phyloP scores from a whole-genome alignment of 2,329 filamentous ascomycete genomes.

The Fusarium miscanthi region DNA sequence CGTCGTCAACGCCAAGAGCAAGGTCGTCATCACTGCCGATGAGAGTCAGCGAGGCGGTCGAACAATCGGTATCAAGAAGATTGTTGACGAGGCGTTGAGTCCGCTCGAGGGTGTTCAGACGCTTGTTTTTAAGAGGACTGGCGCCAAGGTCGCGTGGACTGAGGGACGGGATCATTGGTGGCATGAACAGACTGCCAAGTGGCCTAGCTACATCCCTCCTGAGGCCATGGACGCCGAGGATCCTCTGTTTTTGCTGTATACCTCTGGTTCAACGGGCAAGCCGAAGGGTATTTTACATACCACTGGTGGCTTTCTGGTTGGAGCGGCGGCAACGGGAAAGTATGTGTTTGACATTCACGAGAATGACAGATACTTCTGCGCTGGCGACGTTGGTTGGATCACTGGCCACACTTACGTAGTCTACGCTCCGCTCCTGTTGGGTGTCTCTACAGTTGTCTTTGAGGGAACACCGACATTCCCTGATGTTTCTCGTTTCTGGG shows the following conservation, averaged over 20 bases:
- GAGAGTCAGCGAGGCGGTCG: constrained; percentile 95
- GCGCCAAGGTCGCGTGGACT: constrained; percentile 86
- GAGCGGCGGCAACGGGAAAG: constrained; percentile 89
- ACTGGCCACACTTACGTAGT: constrained; percentile 97
- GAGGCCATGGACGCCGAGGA: constrained; percentile 90
- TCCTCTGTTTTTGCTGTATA: constrained; percentile 93
- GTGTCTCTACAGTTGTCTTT: constrained; percentile 91
- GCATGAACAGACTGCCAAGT: constrained; percentile 95
- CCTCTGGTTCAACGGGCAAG: constrained; percentile 93
- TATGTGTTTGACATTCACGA: constrained; percentile 97
- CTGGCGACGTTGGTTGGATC: constrained; percentile 96
- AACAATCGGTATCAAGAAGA: constrained; percentile 93
- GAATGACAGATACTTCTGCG: constrained; percentile 90
- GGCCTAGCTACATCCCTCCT: constrained; percentile 86
- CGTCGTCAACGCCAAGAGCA: constrained; percentile 85
- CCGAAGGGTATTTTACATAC: constrained; percentile 97
- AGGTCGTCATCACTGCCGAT: constrained; percentile 91
- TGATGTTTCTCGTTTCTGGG: constrained; percentile 95
- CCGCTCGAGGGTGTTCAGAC: constrained; percentile 83
- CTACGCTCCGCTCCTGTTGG: constrained; percentile 88
- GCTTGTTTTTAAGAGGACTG: constrained; percentile 90
- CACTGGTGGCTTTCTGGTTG: constrained; percentile 87
- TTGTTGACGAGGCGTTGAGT: constrained; percentile 90
- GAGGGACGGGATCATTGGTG: constrained; percentile 89
- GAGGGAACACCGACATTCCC: constrained; percentile 95